phyloP scores from a whole-genome alignment of 345 rosid genomes.

The Gossypium mustelinum region DNA sequence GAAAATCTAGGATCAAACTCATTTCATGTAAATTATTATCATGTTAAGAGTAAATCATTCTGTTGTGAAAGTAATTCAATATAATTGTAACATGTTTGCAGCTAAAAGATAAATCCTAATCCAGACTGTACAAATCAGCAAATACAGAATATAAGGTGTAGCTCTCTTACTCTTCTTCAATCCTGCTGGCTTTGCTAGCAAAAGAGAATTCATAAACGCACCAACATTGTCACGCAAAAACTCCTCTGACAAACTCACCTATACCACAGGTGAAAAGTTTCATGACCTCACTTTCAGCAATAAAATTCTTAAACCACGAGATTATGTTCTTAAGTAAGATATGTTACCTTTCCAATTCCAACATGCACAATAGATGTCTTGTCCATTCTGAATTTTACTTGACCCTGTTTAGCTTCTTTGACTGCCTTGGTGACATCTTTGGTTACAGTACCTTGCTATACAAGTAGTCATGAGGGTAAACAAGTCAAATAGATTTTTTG shows the following conservation, averaged over 20 bases:
- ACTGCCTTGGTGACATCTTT: constrained; percentile 70
- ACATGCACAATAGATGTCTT: constrained; percentile 85
- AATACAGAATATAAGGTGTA: constrained; percentile 5
- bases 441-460: constrained; percentile 86
- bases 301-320: not conserved
- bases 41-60: not conserved
- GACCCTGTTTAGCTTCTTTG: constrained; percentile 71
- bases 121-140: not conserved
- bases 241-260: constrained; percentile 75
- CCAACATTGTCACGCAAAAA: constrained; percentile 75
- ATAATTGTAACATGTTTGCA: not conserved
- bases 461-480: constrained; percentile 10
- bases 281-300: not conserved
- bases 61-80: not conserved
- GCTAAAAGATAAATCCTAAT: not conserved
- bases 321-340: constrained; percentile 11
- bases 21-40: not conserved
- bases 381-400: constrained; percentile 82
- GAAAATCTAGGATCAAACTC: not conserved
- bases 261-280: constrained; percentile 13
- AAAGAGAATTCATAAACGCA: constrained; percentile 87
- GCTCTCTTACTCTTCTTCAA: constrained; percentile 76
- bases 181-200: constrained; percentile 91
- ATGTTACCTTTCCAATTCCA: constrained; percentile 81
- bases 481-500: not conserved